Percentiles rank a stretch among this genome's conserved stretches.
Evolutionary conservation across 805 yeast species (phyloP).

Genomic region (Candida rishiriensis): DNA sequence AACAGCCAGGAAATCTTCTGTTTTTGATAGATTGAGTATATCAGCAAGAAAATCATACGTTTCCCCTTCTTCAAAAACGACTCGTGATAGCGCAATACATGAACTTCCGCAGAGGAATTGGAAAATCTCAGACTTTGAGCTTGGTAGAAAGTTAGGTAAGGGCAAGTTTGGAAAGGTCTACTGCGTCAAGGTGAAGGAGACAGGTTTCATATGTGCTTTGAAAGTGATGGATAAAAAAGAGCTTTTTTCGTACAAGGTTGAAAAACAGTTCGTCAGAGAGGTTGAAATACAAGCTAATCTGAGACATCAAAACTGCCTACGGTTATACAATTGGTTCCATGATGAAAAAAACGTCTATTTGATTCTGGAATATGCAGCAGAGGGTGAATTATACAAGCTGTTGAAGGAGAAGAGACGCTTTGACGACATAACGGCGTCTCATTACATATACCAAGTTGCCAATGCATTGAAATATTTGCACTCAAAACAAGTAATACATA

Average conservation of each 20-base stretch:
- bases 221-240: slow-evolving; percentile 89
- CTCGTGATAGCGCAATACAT: too few relatives aligned
- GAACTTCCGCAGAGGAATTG: slow-evolving; percentile 14
- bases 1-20: slow-evolving; percentile 3
- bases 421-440: slow-evolving; percentile 67
- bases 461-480: slow-evolving; percentile 76
- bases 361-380: slow-evolving; percentile 75
- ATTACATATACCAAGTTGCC: slow-evolving; percentile 79
- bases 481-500: slow-evolving; percentile 73
- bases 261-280: slow-evolving; percentile 83
- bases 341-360: slow-evolving; percentile 78
- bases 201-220: slow-evolving; percentile 83
- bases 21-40: slow-evolving; percentile 3
- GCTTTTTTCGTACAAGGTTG: slow-evolving; percentile 67
- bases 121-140: slow-evolving; percentile 60
- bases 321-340: slow-evolving; percentile 80
- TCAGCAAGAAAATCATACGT: not conserved
- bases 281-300: slow-evolving; percentile 84
- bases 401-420: slow-evolving; percentile 66
- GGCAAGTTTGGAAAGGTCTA: slow-evolving; percentile 94
- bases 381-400: slow-evolving; percentile 81
- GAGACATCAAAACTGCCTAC: slow-evolving; percentile 73
- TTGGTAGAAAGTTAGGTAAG: slow-evolving; percentile 83
- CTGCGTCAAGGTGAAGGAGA: slow-evolving; percentile 70
- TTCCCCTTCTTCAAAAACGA: not conserved